A percentile compares a stretch with the other conserved stretches of the same genome.
Evolutionary conservation across 2,329 filamentous ascomycete genomes (phyloP).

Genomic region (Hortaea werneckii): DNA sequence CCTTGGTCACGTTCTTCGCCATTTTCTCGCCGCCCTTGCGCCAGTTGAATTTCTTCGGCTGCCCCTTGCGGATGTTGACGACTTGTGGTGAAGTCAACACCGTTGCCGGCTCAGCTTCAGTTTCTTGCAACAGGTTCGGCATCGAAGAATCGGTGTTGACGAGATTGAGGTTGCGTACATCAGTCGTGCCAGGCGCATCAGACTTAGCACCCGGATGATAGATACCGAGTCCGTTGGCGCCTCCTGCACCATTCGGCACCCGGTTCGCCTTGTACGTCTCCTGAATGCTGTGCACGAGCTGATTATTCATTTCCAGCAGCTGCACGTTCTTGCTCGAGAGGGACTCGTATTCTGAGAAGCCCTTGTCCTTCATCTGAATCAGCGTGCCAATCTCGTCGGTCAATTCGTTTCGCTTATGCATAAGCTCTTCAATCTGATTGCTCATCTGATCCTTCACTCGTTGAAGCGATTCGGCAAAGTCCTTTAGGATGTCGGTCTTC

Average conservation of each 20-base stretch:
- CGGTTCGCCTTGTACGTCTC: constrained; percentile 76
- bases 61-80: constrained; percentile 87
- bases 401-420: constrained; percentile 74
- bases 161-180: constrained; percentile 34
- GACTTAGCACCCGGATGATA: constrained; percentile 29
- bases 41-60: constrained; percentile 97
- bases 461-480: constrained; percentile 52
- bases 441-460: constrained; percentile 71
- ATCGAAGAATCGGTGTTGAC: constrained; percentile 27
- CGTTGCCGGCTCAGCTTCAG: constrained; percentile 53
- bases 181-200: constrained; percentile 11
- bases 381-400: constrained; percentile 77
- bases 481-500: constrained; percentile 51
- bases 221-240: constrained; percentile 53
- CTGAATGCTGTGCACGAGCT: constrained; percentile 88
- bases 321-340: constrained; percentile 90
- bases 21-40: constrained; percentile 93
- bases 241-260: constrained; percentile 24
- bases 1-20: constrained; percentile 88
- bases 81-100: constrained; percentile 72
- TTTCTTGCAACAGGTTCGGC: constrained; percentile 39
- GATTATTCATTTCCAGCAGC: constrained; percentile 88
- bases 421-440: constrained; percentile 71
- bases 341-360: constrained; percentile 90
- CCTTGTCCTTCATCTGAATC: constrained; percentile 79